Base-by-base conservation (phyloP, 768 basidiomycete genomes). In the Suillus luteus region DNA sequence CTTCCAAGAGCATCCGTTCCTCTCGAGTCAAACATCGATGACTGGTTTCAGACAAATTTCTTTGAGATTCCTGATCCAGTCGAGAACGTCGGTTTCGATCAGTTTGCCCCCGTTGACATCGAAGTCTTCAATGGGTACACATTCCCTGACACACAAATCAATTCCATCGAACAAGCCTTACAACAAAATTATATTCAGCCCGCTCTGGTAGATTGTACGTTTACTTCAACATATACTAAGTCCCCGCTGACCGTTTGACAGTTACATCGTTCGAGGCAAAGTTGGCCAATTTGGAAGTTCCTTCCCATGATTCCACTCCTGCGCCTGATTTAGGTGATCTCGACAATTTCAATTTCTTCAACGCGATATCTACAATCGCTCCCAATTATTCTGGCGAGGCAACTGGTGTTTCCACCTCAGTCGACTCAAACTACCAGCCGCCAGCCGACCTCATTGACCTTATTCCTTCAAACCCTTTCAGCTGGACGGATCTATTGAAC, bases 31-130 rank as follows among this genome's bases (percentile, higher is more conserved):
- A 62, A 71, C 0, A 61, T 79, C 17, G 77, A 80, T 22, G 69
- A 75, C 38, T 81, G 80, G 81, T 78, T 78, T 48, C 66, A 73
- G 24, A 62, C 70, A 5, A 65, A 69, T 59, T 72, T 72, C 60
- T 77, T 78, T 31, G 65, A 73, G 3, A 64, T 74, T 5, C 76
- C 76, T 0, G 68, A 66, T 35, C 67, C 68, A 0, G 73, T 74
- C 1, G 65, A 69, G 33, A 65, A 68, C 0, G 62, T 62, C 0
- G 67, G 71, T 15, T 68, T 71, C 3, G 75, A 79, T n/a, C 54
- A 63, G 1, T 70, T 67, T 0, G n/a, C 67, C 3, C 73, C 62
- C 0, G 64, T 77, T 57, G 73, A 80, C 43, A 71, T 82, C 0
- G 70, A 78, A 8, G 27, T 80, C 58, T 77, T 77, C 38, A 67